phyloP scores from a whole-genome alignment of 331 rosid species.

The Arachis monticola region DNA sequence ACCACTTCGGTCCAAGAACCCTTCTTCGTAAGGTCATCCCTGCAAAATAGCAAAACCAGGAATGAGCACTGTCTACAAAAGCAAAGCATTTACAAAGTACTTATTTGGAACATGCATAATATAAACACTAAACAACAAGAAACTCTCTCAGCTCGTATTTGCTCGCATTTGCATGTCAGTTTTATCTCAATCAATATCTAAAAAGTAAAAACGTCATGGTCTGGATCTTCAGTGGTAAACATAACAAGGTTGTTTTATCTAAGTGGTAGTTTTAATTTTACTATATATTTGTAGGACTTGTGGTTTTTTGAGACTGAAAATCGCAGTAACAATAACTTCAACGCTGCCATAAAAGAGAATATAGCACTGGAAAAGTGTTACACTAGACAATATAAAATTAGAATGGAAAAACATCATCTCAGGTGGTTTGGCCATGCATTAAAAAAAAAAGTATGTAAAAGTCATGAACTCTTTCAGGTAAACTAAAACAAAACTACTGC shows the following conservation, averaged over 20 bases:
- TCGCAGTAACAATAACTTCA: too few species aligned
- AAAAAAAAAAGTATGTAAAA: neutral
- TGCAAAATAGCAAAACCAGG: conserved; percentile 44
- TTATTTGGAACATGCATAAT: conserved; percentile 28
- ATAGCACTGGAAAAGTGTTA: too few species aligned
- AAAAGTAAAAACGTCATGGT: conserved; percentile 12
- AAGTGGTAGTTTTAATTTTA: conserved; percentile 22
- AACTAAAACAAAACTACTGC: too few species aligned
- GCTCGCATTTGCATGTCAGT: conserved; percentile 27
- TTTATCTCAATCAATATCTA: conserved; percentile 27
- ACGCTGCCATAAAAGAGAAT: too few species aligned
- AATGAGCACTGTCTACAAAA: conserved; percentile 24
- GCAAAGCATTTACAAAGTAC: neutral
- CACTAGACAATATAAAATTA: neutral
- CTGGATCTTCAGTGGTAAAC: conserved; percentile 13
- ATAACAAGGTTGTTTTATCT: conserved; percentile 7
- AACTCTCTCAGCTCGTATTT: neutral
- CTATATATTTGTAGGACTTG: too few species aligned
- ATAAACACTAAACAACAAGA: conserved; percentile 1
- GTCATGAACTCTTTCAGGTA: neutral
- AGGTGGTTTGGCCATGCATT: neutral
- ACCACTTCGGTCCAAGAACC: conserved; percentile 65
- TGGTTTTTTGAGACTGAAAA: too few species aligned
- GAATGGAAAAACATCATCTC: neutral
- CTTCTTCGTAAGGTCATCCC: conserved; percentile 70